Percentiles rank a stretch among this genome's conserved stretches.
These are phyloP conservation scores for Aspergillus ochraceus DNA, from an alignment of 2,329 filamentous ascomycete genomes.

Conservation along the genomic window DNA sequence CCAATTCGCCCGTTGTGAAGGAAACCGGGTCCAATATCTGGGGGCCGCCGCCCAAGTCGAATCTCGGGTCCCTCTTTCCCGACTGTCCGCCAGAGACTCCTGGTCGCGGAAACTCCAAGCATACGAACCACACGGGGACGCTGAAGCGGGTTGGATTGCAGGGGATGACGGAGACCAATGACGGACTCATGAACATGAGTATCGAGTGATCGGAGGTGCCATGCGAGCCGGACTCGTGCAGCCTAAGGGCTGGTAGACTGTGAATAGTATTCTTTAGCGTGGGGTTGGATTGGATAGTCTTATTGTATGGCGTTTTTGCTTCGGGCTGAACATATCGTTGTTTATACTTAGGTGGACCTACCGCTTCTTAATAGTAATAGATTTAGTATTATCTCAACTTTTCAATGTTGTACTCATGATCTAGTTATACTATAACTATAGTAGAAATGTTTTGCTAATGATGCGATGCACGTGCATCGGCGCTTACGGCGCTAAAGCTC, in stretches of 20 bases:
- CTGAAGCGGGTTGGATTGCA: constrained; percentile 73
- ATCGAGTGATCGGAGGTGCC: constrained; percentile 64
- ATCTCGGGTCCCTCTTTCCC: constrained; percentile 50
- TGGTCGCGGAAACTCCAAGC: constrained; percentile 44
- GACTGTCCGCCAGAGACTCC: constrained; percentile 50
- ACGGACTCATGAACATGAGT: constrained; percentile 94
- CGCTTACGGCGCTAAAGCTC: constrained; percentile 24
- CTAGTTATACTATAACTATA: no score
- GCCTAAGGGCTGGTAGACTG: background rate
- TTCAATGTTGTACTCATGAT: no score
- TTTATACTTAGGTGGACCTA: background rate
- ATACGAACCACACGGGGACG: constrained; percentile 46
- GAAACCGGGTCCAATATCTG: constrained; percentile 62
- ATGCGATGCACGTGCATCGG: constrained; percentile 20
- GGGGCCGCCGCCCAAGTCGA: constrained; percentile 68
- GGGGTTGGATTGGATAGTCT: background rate
- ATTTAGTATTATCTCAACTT: background rate
- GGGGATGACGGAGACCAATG: constrained; percentile 93
- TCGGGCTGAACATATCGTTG: background rate
- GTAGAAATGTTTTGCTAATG: no score
- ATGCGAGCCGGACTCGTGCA: constrained; percentile 13
- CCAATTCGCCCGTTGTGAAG: constrained; percentile 76
- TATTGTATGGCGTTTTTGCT: background rate
- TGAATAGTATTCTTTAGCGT: background rate
- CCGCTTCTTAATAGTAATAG: background rate